Evolutionary conservation across 352 stramenopile genomes (phyloP), one percentile per base, ranked within the genome.

Genomic region (Pythium grandisporangium): DNA sequence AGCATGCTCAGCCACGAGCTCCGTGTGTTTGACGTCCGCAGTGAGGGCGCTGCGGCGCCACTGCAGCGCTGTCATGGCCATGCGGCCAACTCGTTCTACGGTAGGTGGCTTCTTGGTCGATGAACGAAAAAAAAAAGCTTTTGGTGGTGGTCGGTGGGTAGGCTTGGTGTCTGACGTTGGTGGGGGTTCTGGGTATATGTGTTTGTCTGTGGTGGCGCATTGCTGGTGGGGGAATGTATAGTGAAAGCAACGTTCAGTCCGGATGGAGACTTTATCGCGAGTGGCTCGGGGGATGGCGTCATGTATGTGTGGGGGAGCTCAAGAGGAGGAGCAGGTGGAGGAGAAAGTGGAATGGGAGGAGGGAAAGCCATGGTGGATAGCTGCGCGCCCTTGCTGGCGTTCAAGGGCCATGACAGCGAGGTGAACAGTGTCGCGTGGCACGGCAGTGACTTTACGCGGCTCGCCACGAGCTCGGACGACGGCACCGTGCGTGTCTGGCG

Each of bases 271-370:
- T 85, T 82, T 25, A 63, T 85, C 38, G 57, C 68, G 30, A 60
- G 62, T 19, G 58, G 69, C 30, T 88, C 74, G 1, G 58, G 51
- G 0, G 72, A 84, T 19, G 67, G 69, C 6, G 37, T 60, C 11
- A 66, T 79, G 16, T 85, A 77, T 37, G 26, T 88, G 32, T 88
- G 74, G 74, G 61, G 79, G n/a, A n/a, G n/a, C n/a, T n/a, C n/a
- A n/a, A n/a, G n/a, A n/a, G n/a, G n/a, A n/a, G n/a, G n/a, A n/a
- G n/a, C n/a, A n/a, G n/a, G n/a, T n/a, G n/a, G n/a, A n/a, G n/a
- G n/a, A n/a, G n/a, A n/a, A n/a, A n/a, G n/a, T n/a, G n/a, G n/a
- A n/a, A n/a, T n/a, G n/a, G n/a, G n/a, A n/a, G n/a, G n/a, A n/a
- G n/a, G n/a, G n/a, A n/a, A n/a, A n/a, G n/a, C n/a, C n/a, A n/a